Conservation (phyloP, 768 basidiomycete genomes). For the Phlebiopsis flavidoalba region DNA sequence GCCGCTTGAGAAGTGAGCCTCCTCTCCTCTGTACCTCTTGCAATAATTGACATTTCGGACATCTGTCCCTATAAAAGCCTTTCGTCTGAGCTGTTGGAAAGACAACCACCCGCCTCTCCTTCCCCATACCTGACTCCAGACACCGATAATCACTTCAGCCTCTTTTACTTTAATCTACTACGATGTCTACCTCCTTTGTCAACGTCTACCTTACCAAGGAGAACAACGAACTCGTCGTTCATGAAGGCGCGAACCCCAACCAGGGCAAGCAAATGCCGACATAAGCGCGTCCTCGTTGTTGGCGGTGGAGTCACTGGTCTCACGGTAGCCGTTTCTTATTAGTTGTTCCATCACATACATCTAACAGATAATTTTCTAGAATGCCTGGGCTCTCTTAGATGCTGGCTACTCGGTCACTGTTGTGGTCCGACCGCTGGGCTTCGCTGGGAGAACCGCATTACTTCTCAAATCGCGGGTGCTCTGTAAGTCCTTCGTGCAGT, state of each 20-base stretch:
- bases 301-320: slow-evolving; percentile 21
- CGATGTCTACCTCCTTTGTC: slow-evolving; percentile 5
- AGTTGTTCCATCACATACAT: background rate
- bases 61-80: background rate
- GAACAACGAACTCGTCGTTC: slow-evolving; percentile 9
- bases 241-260: slow-evolving; percentile 8
- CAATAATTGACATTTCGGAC: no score
- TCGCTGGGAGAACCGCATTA: slow-evolving; percentile 14
- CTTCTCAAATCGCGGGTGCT: slow-evolving; percentile 19
- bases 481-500: slow-evolving; percentile 18
- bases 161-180: background rate
- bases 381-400: slow-evolving; percentile 29
- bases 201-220: slow-evolving; percentile 11
- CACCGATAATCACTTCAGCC: background rate
- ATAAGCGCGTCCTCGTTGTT: slow-evolving; percentile 15
- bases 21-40: no score
- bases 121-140: background rate
- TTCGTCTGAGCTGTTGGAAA: background rate
- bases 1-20: no score
- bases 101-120: background rate
- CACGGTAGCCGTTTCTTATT: slow-evolving; percentile 1
- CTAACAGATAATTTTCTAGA: slow-evolving; percentile 1
- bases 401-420: slow-evolving; percentile 32
- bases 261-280: background rate
- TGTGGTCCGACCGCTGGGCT: slow-evolving; percentile 21